phyloP scores from a whole-genome alignment of 805 yeast genomes.

The Saturnispora saitoi region DNA sequence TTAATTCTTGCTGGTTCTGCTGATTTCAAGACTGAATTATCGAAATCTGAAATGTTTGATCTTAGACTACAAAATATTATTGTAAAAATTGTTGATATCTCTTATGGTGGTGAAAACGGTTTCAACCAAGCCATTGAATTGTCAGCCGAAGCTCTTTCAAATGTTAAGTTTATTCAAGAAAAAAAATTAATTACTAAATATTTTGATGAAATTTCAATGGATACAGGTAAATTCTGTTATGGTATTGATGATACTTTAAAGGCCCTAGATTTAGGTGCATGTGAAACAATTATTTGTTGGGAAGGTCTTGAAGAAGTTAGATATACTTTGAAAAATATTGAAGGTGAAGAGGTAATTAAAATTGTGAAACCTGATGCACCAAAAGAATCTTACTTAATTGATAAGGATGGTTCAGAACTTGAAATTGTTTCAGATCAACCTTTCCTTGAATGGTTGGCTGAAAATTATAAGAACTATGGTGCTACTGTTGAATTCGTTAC shows the following conservation, averaged over 20 bases:
- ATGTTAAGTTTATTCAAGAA: conserved; percentile 96
- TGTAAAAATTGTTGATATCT: conserved; percentile 88
- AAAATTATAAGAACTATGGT: conserved; percentile 89
- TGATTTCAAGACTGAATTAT: conserved; percentile 92
- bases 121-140: conserved; percentile 98
- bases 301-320: conserved; percentile 85
- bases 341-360: conserved; percentile 66
- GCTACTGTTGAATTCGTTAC: conserved; percentile 94
- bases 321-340: conserved; percentile 75
- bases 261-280: conserved; percentile 93
- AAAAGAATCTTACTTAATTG: conserved; percentile 68
- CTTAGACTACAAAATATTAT: conserved; percentile 79
- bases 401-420: conserved; percentile 84
- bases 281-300: conserved; percentile 85
- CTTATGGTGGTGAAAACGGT: conserved; percentile 99
- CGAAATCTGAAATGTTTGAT: conserved; percentile 90
- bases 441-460: conserved; percentile 95
- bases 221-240: conserved; percentile 94
- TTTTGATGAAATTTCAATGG: conserved; percentile 96
- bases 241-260: conserved; percentile 95
- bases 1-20: conserved; percentile 98
- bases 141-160: conserved; percentile 92
- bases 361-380: conserved; percentile 66
- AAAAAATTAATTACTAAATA: conserved; percentile 87
- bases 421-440: conserved; percentile 79